These are phyloP conservation scores for Epichloe uncinata DNA, from an alignment of 2,329 filamentous ascomycete genomes.

Conservation along the genomic window DNA sequence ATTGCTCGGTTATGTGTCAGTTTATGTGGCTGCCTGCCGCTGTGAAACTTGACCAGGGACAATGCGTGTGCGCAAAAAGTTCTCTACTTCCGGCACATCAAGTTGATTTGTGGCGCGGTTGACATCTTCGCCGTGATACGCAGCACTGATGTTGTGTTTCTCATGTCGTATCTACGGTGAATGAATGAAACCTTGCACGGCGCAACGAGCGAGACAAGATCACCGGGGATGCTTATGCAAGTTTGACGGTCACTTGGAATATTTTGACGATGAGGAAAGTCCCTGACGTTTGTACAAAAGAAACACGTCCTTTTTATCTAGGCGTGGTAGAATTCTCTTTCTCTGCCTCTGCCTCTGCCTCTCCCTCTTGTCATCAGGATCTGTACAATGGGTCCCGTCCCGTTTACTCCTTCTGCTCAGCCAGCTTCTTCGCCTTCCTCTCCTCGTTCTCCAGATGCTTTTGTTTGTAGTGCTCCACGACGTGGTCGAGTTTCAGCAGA, in stretches of 20 bases:
- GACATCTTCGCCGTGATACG: neutral
- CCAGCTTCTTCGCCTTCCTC: conserved; percentile 37
- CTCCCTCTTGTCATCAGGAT: neutral
- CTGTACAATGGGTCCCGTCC: conserved; percentile 5
- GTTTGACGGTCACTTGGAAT: too few species aligned
- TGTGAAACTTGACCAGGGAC: neutral
- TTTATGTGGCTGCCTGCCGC: neutral
- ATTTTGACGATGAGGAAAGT: neutral
- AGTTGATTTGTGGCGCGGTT: neutral
- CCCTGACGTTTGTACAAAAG: conserved; percentile 3
- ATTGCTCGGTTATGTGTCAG: neutral
- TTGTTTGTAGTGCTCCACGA: conserved; percentile 44
- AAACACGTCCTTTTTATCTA: neutral
- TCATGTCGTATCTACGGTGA: neutral
- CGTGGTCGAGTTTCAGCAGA: conserved; percentile 38
- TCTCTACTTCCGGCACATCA: neutral
- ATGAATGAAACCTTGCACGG: neutral
- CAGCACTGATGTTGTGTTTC: neutral
- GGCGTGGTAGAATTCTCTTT: neutral
- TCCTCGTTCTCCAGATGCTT: conserved; percentile 41
- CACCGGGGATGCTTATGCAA: neutral
- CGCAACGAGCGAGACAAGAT: neutral
- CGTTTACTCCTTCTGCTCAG: conserved; percentile 22
- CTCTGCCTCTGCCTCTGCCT: too few species aligned
- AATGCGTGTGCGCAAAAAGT: neutral